Conservation (phyloP, 164 flowering plant genomes). For the Nelumbo lutea region DNA sequence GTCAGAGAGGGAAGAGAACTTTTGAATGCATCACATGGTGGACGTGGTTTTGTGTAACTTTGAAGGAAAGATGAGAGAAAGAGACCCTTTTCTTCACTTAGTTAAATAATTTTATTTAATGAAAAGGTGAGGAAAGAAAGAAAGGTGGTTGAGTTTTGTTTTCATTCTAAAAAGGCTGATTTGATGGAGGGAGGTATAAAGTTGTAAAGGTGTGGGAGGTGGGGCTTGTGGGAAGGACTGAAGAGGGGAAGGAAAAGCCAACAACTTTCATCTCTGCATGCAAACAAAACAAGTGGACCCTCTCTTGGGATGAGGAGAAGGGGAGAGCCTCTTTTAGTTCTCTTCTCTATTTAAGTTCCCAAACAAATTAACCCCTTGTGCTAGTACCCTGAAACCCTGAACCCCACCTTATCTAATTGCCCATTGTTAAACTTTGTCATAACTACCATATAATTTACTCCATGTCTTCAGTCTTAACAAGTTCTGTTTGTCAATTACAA, state of each 20-base stretch:
- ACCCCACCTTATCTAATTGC: no score
- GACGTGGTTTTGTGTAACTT: not conserved
- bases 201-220: slow-evolving; percentile 7
- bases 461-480: no score
- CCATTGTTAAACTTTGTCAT: no score
- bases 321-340: not conserved
- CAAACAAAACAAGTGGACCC: slow-evolving; percentile 20
- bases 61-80: not conserved
- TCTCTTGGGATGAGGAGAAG: slow-evolving; percentile 4
- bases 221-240: not conserved
- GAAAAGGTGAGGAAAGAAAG: slow-evolving; percentile 2
- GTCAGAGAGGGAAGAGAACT: not conserved
- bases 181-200: slow-evolving; percentile 31
- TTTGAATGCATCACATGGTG: not conserved
- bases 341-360: slow-evolving; percentile 5
- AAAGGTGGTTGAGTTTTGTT: slow-evolving; percentile 32
- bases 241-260: slow-evolving; percentile 9
- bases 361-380: not conserved
- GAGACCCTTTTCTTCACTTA: not conserved
- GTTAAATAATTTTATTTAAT: not conserved
- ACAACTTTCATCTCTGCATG: slow-evolving; percentile 14
- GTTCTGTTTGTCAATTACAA: no score
- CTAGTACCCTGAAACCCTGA: not conserved
- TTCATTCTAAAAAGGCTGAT: slow-evolving; percentile 35
- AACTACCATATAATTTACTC: no score